Evolutionary conservation across 2,329 filamentous ascomycete genomes (phyloP).

Genomic region (Lasiodiplodia hormozganensis): DNA sequence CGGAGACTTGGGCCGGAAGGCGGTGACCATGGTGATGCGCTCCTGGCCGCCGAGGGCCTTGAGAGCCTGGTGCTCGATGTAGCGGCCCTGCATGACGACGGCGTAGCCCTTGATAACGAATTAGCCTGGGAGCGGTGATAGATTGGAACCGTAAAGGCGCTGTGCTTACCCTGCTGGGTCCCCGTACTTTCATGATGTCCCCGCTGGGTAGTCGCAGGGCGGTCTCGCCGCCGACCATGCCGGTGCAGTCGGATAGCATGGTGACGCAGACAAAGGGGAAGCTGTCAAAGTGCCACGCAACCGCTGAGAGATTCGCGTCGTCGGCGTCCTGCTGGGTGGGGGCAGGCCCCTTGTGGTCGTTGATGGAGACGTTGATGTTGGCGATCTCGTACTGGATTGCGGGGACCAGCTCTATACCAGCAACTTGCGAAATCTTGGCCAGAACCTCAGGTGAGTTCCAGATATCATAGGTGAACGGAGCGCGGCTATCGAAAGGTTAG

Average conservation of each 20-base stretch:
- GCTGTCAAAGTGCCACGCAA: constrained; percentile 58
- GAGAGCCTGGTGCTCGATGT: constrained; percentile 55
- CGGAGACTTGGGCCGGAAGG: constrained; percentile 52
- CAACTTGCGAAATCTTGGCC: constrained; percentile 58
- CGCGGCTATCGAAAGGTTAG: constrained; percentile 11
- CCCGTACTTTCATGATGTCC: constrained; percentile 53
- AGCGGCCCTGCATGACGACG: constrained; percentile 55
- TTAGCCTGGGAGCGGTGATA: background rate
- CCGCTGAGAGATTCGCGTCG: constrained; percentile 25
- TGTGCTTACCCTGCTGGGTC: constrained; percentile 50
- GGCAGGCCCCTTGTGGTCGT: background rate
- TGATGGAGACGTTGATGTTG: constrained; percentile 55
- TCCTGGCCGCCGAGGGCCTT: constrained; percentile 51
- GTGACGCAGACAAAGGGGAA: constrained; percentile 61
- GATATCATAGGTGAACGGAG: constrained; percentile 38
- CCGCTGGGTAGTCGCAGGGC: constrained; percentile 64
- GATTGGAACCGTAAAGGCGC: background rate
- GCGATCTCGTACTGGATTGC: constrained; percentile 63
- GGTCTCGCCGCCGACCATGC: constrained; percentile 63
- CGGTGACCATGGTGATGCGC: constrained; percentile 57
- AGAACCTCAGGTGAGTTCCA: constrained; percentile 56
- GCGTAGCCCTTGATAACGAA: constrained; percentile 35
- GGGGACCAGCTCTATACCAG: constrained; percentile 62
- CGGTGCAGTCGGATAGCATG: constrained; percentile 57
- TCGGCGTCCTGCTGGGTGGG: too few relatives aligned